Base-by-base conservation (phyloP, 2,329 filamentous ascomycete species). In the Neocucurbitaria cava region DNA sequence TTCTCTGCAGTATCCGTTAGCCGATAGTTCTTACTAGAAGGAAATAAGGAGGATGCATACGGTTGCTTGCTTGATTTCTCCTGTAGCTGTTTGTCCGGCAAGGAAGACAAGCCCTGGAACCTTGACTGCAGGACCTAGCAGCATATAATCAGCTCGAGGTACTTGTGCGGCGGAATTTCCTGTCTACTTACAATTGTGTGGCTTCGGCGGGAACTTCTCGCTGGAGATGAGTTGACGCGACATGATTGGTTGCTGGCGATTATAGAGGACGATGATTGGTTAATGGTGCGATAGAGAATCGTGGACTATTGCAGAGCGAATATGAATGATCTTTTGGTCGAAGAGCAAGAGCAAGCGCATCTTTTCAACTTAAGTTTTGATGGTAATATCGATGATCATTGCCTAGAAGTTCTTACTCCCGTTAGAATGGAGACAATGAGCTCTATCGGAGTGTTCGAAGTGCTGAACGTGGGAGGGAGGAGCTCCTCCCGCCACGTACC, bases 61-160 rank as follows among this genome's bases (percentile, higher is more conserved):
- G 31, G 64, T 66, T 24, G 64, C 64, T 52, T 62, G 55, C 47
- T 66, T 66, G 54, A 66, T 64, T 36, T 66, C 64, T 30, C 64
- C 64, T 24, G 64, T 66, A 7, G 64, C 61, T 43, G 64, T 66
- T 45, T 66, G 64, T 13, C 64, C 64, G 17, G 64, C 64, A 42
- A 61, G 64, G 54, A 66, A 66, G 9, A 66, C 63, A 9, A 66
- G 61, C 1, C 63, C 63, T 2, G 61, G 63, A n/a, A 66, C 59
- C 33, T 66, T 66, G 9, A 54, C 54, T 2, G 63, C 63, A 39
- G 63, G 63, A 41, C 46, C 59, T 62, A 8, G 3, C 17, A 44
- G 21, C 4, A 17, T 20, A 41, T 8, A 24, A 11, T 41, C n/a
- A 41, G 39, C n/a, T 26, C 21, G 3, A 10, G 21, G 7, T 13